Conservation (phyloP, 306 rosid genomes). For the Rosa chinensis region DNA sequence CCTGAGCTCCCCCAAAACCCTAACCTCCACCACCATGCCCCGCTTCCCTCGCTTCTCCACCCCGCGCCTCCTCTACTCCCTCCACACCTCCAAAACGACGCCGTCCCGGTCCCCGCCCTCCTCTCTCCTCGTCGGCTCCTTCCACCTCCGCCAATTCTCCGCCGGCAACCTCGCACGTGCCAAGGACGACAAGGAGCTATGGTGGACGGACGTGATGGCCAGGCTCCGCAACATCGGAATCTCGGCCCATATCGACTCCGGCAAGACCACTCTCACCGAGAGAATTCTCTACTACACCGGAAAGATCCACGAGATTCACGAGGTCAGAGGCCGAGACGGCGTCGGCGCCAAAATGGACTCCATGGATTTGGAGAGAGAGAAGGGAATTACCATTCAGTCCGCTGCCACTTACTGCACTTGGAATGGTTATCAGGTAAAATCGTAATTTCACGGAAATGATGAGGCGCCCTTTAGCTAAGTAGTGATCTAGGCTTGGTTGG, state of each 20-base stretch:
- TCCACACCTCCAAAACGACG: conserved; percentile 25
- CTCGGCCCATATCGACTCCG: conserved; percentile 98
- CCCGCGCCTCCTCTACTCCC: conserved; percentile 45
- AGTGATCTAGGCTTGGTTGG: neutral
- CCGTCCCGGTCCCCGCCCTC: conserved; percentile 30
- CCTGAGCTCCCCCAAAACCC: conserved; percentile 23
- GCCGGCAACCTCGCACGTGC: conserved; percentile 62
- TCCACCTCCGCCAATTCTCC: conserved; percentile 60
- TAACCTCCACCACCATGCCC: conserved; percentile 32
- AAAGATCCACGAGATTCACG: conserved; percentile 92
- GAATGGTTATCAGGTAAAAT: conserved; percentile 74
- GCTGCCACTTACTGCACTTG: conserved; percentile 93
- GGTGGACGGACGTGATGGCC: conserved; percentile 92
- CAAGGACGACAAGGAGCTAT: conserved; percentile 70
- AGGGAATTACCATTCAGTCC: conserved; percentile 92
- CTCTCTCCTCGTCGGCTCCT: conserved; percentile 47
- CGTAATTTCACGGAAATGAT: neutral
- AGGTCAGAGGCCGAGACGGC: conserved; percentile 91
- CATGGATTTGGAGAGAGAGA: conserved; percentile 96
- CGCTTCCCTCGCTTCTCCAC: conserved; percentile 44
- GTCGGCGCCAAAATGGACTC: conserved; percentile 99
- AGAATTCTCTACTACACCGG: conserved; percentile 83
- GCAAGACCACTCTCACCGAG: conserved; percentile 97
- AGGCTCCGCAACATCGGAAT: conserved; percentile 87
- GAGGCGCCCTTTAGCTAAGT: neutral